Evolutionary conservation across 306 rosid genomes (phyloP).

Genomic region (Casuarina equisetifolia): DNA sequence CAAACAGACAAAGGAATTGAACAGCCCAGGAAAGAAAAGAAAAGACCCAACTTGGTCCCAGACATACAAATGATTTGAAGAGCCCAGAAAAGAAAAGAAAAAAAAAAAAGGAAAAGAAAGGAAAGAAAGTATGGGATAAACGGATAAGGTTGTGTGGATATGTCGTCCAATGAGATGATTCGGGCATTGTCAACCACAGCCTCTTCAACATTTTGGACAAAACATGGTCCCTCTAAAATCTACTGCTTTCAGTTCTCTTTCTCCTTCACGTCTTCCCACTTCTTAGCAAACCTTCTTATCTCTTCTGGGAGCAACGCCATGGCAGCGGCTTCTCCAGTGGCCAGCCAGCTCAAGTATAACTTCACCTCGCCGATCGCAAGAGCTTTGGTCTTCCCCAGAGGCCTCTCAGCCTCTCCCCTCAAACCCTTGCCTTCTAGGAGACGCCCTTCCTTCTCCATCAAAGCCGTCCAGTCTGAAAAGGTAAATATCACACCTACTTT

Average conservation of each 20-base stretch:
- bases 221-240: conserved; percentile 21
- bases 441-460: conserved; percentile 51
- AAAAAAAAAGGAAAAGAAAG: not conserved
- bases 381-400: conserved; percentile 65
- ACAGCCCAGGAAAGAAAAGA: no score
- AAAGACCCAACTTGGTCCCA: no score
- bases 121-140: conserved; percentile 45
- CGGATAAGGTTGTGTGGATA: conserved; percentile 56
- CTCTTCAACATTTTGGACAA: conserved; percentile 16
- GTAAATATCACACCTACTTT: conserved; percentile 22
- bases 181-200: conserved; percentile 47
- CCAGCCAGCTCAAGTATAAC: conserved; percentile 78
- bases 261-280: not conserved
- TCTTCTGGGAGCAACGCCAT: conserved; percentile 28
- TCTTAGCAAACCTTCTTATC: conserved; percentile 22
- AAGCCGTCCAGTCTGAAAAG: conserved; percentile 84
- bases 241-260: not conserved
- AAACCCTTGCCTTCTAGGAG: conserved; percentile 39
- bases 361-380: conserved; percentile 59
- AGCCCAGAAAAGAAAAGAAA: not conserved
- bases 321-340: conserved; percentile 88
- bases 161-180: conserved; percentile 54
- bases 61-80: not conserved
- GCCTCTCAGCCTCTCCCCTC: conserved; percentile 61
- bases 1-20: no score